phyloP scores from a whole-genome alignment of 2,329 filamentous ascomycete genomes.

The Aspergillus terreus region DNA sequence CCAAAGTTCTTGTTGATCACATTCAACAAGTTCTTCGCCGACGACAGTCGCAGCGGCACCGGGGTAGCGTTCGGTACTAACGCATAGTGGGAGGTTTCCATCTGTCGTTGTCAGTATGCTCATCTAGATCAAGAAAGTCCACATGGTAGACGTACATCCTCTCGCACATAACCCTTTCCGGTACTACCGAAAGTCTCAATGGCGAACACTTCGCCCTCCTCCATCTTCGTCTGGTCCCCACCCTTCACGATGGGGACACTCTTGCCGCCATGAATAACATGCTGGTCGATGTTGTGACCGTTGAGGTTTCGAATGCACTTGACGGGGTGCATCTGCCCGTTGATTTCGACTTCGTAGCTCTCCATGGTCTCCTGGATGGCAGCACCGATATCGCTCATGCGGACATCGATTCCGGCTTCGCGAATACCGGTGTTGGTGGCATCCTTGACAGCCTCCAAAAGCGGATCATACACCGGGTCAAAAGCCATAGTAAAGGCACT shows the following conservation, averaged over 20 bases:
- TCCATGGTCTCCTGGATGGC: slow-evolving; percentile 90
- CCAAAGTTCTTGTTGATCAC: slow-evolving; percentile 97
- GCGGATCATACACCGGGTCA: slow-evolving; percentile 65
- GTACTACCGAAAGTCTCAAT: slow-evolving; percentile 96
- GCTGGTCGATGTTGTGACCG: slow-evolving; percentile 84
- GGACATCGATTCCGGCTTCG: slow-evolving; percentile 87
- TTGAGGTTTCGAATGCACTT: slow-evolving; percentile 85
- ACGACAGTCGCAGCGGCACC: slow-evolving; percentile 71
- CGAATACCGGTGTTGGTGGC: slow-evolving; percentile 72
- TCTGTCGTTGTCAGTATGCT: slow-evolving; percentile 36
- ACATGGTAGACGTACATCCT: slow-evolving; percentile 60
- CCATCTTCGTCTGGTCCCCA: slow-evolving; percentile 89
- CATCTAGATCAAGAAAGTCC: too few species aligned
- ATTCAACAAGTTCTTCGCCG: slow-evolving; percentile 78
- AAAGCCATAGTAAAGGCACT: slow-evolving; percentile 68
- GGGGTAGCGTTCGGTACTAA: slow-evolving; percentile 69
- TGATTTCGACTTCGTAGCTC: slow-evolving; percentile 82
- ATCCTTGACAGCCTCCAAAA: slow-evolving; percentile 63
- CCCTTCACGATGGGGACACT: slow-evolving; percentile 91
- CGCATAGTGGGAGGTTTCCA: slow-evolving; percentile 86
- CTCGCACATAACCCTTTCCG: slow-evolving; percentile 79
- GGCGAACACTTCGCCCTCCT: slow-evolving; percentile 91
- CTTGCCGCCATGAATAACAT: slow-evolving; percentile 87
- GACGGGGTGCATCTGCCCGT: slow-evolving; percentile 72
- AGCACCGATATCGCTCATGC: slow-evolving; percentile 79